Conservation (phyloP, 148 eudicot genomes). For the Spergularia marina region DNA sequence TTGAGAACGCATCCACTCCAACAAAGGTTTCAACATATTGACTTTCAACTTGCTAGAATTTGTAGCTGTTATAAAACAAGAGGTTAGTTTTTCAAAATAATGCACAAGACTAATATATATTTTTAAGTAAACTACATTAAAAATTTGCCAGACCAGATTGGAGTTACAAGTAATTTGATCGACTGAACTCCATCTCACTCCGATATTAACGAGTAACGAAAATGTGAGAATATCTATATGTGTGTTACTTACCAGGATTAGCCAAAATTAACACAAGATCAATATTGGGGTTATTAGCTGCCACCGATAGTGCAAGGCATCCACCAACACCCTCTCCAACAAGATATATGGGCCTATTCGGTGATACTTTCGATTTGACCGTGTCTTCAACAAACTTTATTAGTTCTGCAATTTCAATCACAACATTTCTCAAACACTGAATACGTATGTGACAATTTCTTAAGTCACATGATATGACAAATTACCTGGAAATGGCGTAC, state of each 20-base stretch:
- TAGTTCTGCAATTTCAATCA: neutral
- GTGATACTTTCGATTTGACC: neutral
- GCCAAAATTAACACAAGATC: constrained; percentile 14
- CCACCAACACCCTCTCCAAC: constrained; percentile 13
- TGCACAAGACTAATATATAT: too few species aligned
- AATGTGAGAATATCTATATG: neutral
- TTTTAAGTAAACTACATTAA: too few species aligned
- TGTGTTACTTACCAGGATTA: constrained; percentile 2
- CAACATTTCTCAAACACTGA: too few species aligned
- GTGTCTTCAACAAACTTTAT: constrained; percentile 4
- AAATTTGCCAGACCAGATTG: too few species aligned
- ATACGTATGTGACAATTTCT: too few species aligned
- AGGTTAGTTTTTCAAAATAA: too few species aligned
- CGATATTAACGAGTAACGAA: too few species aligned
- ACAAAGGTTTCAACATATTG: neutral
- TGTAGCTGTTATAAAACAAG: neutral
- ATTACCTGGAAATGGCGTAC: too few species aligned
- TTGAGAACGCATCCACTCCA: neutral
- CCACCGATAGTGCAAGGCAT: constrained; percentile 14
- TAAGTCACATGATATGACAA: too few species aligned
- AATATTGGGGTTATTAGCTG: constrained; percentile 9
- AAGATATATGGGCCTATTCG: constrained; percentile 16
- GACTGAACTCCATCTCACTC: too few species aligned
- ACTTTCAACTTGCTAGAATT: neutral
- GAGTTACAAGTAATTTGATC: too few species aligned